Conservation (phyloP, 139 green algal genomes). For the Zygnema cylindricum region DNA sequence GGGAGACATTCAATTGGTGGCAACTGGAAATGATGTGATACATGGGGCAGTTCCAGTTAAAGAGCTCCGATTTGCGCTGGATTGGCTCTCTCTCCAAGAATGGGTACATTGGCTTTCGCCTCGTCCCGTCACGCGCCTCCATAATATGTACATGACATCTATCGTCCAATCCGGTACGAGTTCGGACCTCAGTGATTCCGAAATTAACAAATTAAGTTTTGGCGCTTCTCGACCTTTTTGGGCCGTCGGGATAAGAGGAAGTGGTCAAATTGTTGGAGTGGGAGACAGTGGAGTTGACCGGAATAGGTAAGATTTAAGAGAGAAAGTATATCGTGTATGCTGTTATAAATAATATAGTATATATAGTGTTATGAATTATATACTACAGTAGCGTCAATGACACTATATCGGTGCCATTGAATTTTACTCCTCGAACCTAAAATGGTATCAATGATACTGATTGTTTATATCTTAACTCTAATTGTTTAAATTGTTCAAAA, state of each 20-base stretch:
- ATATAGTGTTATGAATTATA: no score
- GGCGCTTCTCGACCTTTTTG: constrained; percentile 68
- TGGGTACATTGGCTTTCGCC: constrained; percentile 38
- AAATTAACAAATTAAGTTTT: background rate
- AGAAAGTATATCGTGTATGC: no score
- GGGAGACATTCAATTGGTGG: background rate
- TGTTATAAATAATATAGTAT: no score
- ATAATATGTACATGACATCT: constrained; percentile 27
- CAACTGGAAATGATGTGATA: background rate
- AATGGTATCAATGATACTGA: no score
- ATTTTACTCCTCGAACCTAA: no score
- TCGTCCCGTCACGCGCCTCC: background rate
- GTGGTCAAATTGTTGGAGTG: constrained; percentile 81
- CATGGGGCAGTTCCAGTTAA: background rate
- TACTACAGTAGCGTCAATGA: no score
- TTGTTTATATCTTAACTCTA: no score
- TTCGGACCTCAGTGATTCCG: background rate
- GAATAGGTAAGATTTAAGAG: constrained; percentile 29
- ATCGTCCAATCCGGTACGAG: constrained; percentile 2
- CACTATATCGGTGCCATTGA: no score
- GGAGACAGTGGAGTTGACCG: constrained; percentile 85
- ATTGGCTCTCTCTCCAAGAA: constrained; percentile 32
- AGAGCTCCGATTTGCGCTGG: background rate
- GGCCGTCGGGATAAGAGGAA: constrained; percentile 73
- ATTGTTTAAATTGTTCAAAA: no score